Base-by-base conservation (phyloP, 768 basidiomycete genomes). In the Flagelloscypha sp. region DNA sequence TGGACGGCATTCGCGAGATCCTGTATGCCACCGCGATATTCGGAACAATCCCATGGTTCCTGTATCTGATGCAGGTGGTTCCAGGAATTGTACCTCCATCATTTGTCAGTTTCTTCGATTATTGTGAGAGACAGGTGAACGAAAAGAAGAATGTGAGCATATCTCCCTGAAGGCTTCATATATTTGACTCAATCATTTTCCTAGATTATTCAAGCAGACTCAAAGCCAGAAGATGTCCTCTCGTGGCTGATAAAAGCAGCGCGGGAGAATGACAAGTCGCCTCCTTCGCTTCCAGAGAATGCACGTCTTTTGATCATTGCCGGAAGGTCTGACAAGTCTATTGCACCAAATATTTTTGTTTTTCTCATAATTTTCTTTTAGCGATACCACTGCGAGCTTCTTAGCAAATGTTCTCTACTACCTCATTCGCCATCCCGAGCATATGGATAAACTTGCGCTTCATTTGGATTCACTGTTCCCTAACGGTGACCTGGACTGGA, bases 401-500 rank as follows among this genome's bases (percentile, higher is more conserved):
- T 18, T 33, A 7, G 10, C 31, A 9, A 19, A 11, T n/a, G 31
- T n/a, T 18, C 23, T 33, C 31, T 33, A 16, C 16, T 18, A 33
- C 13, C 6, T 33, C 13, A 22, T 22, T 19, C 31, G 31, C 13
- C 10, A 33, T 13, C 20, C 20, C 7, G 7, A 9, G 15, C 13
- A 20, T 22, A 20, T 13, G 19, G 15, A 33, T 5, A 33, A 33
- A 19, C 31, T 33, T 3, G 19, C 8, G 15, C 23, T 22, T 13
- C 15, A 16, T 7, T 22, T 33, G 19, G 19, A 20, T 11, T 18
- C 31, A 5, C 15, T n/a, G 11, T 33, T 33, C 16, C 10, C 20
- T 7, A 22, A 13, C 17, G 31, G 19, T 33, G 18, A 33, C 12
- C 23, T 18, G 18, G 48, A 59, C 12, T 63, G 66, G 33, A 63